A percentile compares a stretch with the other conserved stretches of the same genome.
These are phyloP conservation scores for Mucor circinelloides DNA, from an alignment of 371 early-diverging fungal genomes.

Conservation along the genomic window DNA sequence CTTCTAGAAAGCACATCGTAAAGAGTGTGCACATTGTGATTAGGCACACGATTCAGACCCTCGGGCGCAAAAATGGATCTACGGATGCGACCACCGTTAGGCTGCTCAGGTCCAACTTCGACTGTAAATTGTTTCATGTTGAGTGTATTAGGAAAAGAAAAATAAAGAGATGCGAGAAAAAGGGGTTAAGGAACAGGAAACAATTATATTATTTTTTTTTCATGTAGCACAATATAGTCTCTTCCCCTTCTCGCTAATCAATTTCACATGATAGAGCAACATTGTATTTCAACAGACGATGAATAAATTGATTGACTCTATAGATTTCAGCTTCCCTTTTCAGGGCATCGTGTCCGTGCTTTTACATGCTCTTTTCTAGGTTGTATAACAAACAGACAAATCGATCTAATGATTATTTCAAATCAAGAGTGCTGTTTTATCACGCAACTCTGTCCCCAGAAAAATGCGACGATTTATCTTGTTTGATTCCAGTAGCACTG, in stretches of 20 bases:
- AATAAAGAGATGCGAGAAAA: conserved; percentile 6
- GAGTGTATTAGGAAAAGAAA: background rate
- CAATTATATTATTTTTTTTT: background rate
- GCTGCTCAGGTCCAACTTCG: conserved; percentile 53
- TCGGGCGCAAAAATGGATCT: conserved; percentile 54
- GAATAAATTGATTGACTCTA: background rate
- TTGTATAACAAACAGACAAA: background rate
- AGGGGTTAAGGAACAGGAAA: background rate
- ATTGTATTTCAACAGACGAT: background rate
- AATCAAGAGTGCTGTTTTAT: background rate
- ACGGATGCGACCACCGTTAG: conserved; percentile 55
- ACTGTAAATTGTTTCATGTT: conserved; percentile 36
- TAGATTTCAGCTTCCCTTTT: conserved; percentile 2
- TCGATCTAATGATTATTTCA: background rate
- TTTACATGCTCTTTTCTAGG: background rate
- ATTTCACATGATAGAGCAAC: conserved; percentile 2
- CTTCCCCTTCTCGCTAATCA: background rate
- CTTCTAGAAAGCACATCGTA: conserved; percentile 66
- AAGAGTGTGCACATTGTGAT: conserved; percentile 62
- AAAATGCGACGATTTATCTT: background rate
- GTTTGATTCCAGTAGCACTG: background rate
- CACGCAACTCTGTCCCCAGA: background rate
- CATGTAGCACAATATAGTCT: background rate
- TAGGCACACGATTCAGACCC: conserved; percentile 50
- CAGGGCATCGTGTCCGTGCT: conserved; percentile 13